Evolutionary conservation across 192 early-diverging fungal genomes (phyloP).

Genomic region (Pilobolus umbonatus): DNA sequence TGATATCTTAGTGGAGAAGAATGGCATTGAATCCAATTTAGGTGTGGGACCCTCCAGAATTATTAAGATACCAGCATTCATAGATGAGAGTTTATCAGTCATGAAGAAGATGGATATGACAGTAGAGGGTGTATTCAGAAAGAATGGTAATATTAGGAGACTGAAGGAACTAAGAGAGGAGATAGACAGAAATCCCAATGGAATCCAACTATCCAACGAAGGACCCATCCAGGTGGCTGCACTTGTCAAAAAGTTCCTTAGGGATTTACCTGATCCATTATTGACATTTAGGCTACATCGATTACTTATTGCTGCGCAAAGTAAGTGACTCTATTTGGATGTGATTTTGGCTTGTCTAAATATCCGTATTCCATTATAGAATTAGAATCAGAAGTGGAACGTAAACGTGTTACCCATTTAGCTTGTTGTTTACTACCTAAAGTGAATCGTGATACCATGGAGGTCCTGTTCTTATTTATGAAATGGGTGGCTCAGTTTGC

Average conservation of each 20-base stretch:
- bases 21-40: slow-evolving; percentile 77
- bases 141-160: slow-evolving; percentile 96
- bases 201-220: slow-evolving; percentile 66
- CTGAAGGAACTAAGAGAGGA: slow-evolving; percentile 82
- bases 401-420: slow-evolving; percentile 74
- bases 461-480: slow-evolving; percentile 85
- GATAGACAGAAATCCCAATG: slow-evolving; percentile 80
- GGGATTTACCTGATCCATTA: slow-evolving; percentile 96
- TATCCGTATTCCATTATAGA: slow-evolving; percentile 42
- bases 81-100: slow-evolving; percentile 74
- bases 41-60: slow-evolving; percentile 62
- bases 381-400: slow-evolving; percentile 46
- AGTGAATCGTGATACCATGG: slow-evolving; percentile 90
- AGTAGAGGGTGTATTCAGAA: slow-evolving; percentile 96
- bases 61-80: slow-evolving; percentile 75
- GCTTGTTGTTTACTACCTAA: slow-evolving; percentile 84
- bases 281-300: slow-evolving; percentile 86
- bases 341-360: slow-evolving; percentile 53
- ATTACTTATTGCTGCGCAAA: slow-evolving; percentile 80
- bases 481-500: slow-evolving; percentile 78
- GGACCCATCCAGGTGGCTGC: slow-evolving; percentile 91
- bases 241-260: slow-evolving; percentile 92
- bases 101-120: slow-evolving; percentile 79
- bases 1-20: slow-evolving; percentile 76
- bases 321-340: slow-evolving; percentile 62